Evolutionary conservation across 2,329 filamentous ascomycete species (phyloP).

Genomic region (Cytospora piceicola): DNA sequence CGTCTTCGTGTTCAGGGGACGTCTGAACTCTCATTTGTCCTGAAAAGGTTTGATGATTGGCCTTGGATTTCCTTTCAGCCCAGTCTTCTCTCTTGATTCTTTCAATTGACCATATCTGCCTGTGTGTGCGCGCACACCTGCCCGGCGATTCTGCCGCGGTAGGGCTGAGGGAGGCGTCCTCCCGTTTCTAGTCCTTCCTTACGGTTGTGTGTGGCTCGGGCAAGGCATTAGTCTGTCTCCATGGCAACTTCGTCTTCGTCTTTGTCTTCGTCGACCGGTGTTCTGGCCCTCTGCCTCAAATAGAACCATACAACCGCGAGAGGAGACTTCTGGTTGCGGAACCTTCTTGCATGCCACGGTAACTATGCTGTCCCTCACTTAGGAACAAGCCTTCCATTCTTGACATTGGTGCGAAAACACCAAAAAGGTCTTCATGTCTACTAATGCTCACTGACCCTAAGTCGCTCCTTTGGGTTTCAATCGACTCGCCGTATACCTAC

Average conservation of each 20-base stretch:
- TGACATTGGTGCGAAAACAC: background rate
- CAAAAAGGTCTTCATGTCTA: background rate
- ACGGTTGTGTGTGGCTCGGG: constrained; percentile 3
- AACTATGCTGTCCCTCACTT: background rate
- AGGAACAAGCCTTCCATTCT: background rate
- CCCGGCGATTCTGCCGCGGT: constrained; percentile 1
- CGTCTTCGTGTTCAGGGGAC: background rate
- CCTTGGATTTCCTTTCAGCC: background rate
- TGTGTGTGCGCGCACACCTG: background rate
- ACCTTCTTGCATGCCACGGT: background rate
- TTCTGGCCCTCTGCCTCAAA: background rate
- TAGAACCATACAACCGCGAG: background rate
- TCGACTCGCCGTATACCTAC: background rate
- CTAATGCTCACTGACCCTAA: background rate
- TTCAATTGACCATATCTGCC: background rate
- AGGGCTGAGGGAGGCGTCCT: constrained; percentile 29
- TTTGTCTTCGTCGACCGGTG: background rate
- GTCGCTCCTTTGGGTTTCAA: constrained; percentile 3
- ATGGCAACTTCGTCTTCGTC: constrained; percentile 8
- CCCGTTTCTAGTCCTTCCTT: constrained; percentile 33
- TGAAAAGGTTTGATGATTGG: background rate
- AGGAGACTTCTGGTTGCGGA: constrained; percentile 1
- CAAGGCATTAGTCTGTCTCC: constrained; percentile 3
- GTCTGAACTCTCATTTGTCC: background rate
- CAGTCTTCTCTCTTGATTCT: background rate